Conservation (phyloP, 768 basidiomycete species). For the Calvatia gigantea region DNA sequence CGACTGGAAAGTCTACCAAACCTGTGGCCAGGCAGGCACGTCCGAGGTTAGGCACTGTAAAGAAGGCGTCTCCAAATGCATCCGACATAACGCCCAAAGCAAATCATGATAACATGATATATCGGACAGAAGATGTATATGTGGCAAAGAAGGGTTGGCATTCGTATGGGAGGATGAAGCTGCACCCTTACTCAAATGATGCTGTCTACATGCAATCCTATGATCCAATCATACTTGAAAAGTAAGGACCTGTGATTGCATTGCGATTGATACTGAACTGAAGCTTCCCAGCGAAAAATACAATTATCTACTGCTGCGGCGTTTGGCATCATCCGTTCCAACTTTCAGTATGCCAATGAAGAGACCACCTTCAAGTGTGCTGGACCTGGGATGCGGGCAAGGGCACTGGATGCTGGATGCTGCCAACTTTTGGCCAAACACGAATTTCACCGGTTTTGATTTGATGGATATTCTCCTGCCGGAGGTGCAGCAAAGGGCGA, state of each 20-base stretch:
- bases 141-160: conserved; percentile 35
- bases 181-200: conserved; percentile 49
- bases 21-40: too few relatives aligned
- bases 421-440: conserved; percentile 55
- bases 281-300: conserved; percentile 53
- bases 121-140: conserved; percentile 18
- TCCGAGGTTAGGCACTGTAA: too few relatives aligned
- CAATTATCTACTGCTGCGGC: conserved; percentile 49
- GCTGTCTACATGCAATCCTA: conserved; percentile 70
- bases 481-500: conserved; percentile 32
- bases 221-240: conserved; percentile 52
- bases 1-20: too few relatives aligned
- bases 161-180: conserved; percentile 41
- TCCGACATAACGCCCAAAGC: not conserved
- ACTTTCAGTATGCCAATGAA: conserved; percentile 55
- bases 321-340: conserved; percentile 54
- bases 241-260: conserved; percentile 35
- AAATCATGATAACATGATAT: conserved; percentile 19
- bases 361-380: conserved; percentile 47
- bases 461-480: conserved; percentile 46
- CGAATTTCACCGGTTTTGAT: conserved; percentile 64
- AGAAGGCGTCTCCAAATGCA: too few relatives aligned
- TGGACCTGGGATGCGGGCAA: conserved; percentile 76
- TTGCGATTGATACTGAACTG: conserved; percentile 1
- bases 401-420: conserved; percentile 69